Conservation (phyloP, 192 early-diverging fungal species). For the Coemansia sp. region DNA sequence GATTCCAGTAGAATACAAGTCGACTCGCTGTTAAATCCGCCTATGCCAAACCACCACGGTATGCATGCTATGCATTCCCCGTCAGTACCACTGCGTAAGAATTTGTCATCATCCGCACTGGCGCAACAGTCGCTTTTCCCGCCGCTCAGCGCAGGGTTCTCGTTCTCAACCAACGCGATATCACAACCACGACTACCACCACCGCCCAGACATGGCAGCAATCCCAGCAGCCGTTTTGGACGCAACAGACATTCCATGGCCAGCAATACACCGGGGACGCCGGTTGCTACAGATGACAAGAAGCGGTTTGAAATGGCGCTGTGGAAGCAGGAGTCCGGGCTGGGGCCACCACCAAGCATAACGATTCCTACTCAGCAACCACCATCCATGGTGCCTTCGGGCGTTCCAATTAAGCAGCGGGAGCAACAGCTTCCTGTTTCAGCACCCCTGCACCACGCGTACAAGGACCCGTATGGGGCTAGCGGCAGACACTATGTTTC, state of each 20-base stretch:
- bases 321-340: constrained; percentile 31
- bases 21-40: constrained; percentile 17
- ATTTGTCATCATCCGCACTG: background rate
- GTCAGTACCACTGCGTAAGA: background rate
- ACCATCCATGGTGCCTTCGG: too few relatives aligned
- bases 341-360: constrained; percentile 23
- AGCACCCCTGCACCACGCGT: background rate
- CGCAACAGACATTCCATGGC: background rate
- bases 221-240: too few relatives aligned
- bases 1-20: constrained; percentile 14
- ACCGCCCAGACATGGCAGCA: background rate
- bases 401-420: background rate
- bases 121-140: constrained; percentile 3
- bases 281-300: constrained; percentile 6
- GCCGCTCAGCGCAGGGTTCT: constrained; percentile 7
- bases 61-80: background rate
- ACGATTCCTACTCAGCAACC: too few relatives aligned
- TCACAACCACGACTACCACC: background rate
- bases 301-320: constrained; percentile 24
- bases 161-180: background rate
- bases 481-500: too few relatives aligned
- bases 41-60: background rate
- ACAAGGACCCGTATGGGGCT: background rate
- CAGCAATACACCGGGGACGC: background rate
- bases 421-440: background rate